Conservation (phyloP, 257 asterid genomes). For the Fraxinus anomala region DNA sequence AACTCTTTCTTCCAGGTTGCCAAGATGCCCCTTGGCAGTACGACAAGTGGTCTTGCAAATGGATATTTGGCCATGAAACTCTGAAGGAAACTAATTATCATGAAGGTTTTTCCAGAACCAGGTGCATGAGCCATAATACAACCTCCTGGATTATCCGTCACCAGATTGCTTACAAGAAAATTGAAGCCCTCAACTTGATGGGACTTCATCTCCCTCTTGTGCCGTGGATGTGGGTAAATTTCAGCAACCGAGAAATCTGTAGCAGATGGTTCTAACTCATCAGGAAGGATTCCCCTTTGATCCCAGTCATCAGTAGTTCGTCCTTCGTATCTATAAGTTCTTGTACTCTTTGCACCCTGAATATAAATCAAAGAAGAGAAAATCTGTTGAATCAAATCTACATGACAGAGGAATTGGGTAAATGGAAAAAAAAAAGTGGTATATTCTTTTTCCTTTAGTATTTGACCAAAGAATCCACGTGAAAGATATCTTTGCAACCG, state of each 20-base stretch:
- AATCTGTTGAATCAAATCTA: background rate
- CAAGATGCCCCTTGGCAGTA: conserved; percentile 87
- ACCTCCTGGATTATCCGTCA: conserved; percentile 89
- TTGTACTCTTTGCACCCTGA: background rate
- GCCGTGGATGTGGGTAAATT: conserved; percentile 89
- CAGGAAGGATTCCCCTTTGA: background rate
- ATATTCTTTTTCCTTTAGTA: background rate
- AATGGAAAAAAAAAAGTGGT: background rate
- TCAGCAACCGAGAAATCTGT: conserved; percentile 38
- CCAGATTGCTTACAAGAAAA: conserved; percentile 80
- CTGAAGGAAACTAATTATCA: conserved; percentile 93
- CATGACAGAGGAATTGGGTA: no score
- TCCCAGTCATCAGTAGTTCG: background rate
- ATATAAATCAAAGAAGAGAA: background rate
- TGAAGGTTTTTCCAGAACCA: conserved; percentile 95
- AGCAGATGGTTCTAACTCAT: background rate
- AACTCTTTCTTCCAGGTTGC: conserved; percentile 84
- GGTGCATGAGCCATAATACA: conserved; percentile 99
- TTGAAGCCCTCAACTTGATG: conserved; percentile 97
- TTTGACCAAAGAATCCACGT: conserved; percentile 9
- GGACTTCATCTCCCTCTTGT: conserved; percentile 87
- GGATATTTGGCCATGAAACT: conserved; percentile 97
- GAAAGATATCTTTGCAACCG: background rate
- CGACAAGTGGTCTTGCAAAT: conserved; percentile 84
- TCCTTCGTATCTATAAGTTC: background rate